These are phyloP conservation scores for Calonectria pseudoreteaudii DNA, from an alignment of 2,329 filamentous ascomycete genomes.

Conservation along the genomic window DNA sequence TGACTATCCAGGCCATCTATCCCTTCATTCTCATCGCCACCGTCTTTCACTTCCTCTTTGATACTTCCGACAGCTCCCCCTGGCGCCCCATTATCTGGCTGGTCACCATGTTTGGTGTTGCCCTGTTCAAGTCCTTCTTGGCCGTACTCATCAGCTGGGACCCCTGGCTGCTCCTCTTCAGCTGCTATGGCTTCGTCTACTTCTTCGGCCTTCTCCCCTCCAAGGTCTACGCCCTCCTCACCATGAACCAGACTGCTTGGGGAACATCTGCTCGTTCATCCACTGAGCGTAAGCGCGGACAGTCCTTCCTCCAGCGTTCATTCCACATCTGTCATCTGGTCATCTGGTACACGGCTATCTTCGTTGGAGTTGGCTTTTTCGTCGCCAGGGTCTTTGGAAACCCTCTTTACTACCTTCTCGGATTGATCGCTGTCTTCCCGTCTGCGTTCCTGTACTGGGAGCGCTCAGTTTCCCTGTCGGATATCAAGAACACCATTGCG, in stretches of 20 bases:
- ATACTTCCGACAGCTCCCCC: slow-evolving; percentile 11
- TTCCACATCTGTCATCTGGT: slow-evolving; percentile 28
- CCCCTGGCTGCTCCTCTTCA: slow-evolving; percentile 28
- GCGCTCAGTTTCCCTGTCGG: neutral
- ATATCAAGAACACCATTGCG: neutral
- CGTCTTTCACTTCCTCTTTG: slow-evolving; percentile 29
- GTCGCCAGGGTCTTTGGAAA: slow-evolving; percentile 13
- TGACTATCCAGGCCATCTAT: slow-evolving; percentile 27
- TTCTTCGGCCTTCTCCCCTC: slow-evolving; percentile 30
- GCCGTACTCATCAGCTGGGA: slow-evolving; percentile 27
- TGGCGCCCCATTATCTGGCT: slow-evolving; percentile 28
- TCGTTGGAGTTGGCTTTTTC: slow-evolving; percentile 27
- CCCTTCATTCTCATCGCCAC: slow-evolving; percentile 30
- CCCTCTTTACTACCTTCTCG: slow-evolving; percentile 22
- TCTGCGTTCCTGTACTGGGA: slow-evolving; percentile 24
- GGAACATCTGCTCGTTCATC: slow-evolving; percentile 26
- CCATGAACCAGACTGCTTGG: slow-evolving; percentile 30
- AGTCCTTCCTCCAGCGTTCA: slow-evolving; percentile 24
- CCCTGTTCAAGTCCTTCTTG: slow-evolving; percentile 27
- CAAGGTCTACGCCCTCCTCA: slow-evolving; percentile 27
- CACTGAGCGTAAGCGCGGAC: slow-evolving; percentile 22
- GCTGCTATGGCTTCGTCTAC: slow-evolving; percentile 29
- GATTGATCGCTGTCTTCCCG: slow-evolving; percentile 14
- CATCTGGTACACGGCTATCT: slow-evolving; percentile 27
- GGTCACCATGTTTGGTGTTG: slow-evolving; percentile 28